These are phyloP conservation scores for Corinectria fuckeliana DNA, from an alignment of 2,329 filamentous ascomycete genomes.

Conservation along the genomic window DNA sequence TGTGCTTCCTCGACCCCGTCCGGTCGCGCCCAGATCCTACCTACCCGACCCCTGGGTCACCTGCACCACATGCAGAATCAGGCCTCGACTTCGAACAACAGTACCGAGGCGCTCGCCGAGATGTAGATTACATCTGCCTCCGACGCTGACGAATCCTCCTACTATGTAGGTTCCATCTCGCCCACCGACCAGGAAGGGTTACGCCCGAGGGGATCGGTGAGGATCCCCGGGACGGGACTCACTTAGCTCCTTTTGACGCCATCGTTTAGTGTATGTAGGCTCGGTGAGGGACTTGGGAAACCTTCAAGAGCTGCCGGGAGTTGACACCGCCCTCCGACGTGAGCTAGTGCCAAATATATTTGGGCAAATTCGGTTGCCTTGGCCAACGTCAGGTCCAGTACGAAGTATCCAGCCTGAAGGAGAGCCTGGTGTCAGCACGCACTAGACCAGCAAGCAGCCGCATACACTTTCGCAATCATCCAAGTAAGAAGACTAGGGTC, in stretches of 20 bases:
- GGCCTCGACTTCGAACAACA: conserved; percentile 26
- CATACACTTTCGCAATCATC: conserved; percentile 1
- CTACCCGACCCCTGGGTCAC: conserved; percentile 28
- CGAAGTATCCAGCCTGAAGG: conserved; percentile 26
- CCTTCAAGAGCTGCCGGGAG: conserved; percentile 16
- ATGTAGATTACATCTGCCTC: conserved; percentile 24
- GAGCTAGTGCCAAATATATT: conserved; percentile 25
- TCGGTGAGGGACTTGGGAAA: conserved; percentile 31
- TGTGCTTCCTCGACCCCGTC: conserved; percentile 21
- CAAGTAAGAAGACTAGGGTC: conserved; percentile 24
- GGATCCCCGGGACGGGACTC: conserved; percentile 19
- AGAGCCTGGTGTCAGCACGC: conserved; percentile 16
- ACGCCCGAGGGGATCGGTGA: conserved; percentile 35
- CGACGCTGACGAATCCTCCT: conserved; percentile 25
- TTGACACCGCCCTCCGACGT: conserved; percentile 24
- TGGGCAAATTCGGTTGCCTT: conserved; percentile 15
- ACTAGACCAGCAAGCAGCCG: conserved; percentile 6
- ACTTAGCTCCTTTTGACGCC: conserved; percentile 26
- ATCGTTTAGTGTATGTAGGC: conserved; percentile 14
- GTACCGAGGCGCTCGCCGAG: conserved; percentile 23
- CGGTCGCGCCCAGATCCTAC: conserved; percentile 31
- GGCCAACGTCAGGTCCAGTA: background rate
- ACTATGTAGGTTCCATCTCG: conserved; percentile 25
- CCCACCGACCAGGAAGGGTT: conserved; percentile 28
- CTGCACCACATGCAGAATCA: conserved; percentile 25